Evolutionary conservation across 495 filamentous ascomycete genomes (phyloP).

Genomic region (Lentithecium fluviatile): DNA sequence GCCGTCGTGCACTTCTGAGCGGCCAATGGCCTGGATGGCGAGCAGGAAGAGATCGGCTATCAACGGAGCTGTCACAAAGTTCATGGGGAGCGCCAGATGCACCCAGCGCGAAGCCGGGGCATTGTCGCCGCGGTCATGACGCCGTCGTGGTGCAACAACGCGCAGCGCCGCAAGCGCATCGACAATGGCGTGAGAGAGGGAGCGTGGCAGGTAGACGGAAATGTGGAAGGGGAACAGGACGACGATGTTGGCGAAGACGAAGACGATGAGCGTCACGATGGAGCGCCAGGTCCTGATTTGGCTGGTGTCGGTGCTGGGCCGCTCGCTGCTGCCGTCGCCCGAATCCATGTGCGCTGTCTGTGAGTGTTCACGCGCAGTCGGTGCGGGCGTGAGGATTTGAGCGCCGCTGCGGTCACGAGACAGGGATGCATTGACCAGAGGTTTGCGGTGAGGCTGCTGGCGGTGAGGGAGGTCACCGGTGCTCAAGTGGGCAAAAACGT

Average conservation of each 20-base stretch:
- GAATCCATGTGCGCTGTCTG: too few relatives aligned
- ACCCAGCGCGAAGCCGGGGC: conserved; percentile 41
- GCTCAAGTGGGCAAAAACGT: too few relatives aligned
- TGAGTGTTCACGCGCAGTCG: too few relatives aligned
- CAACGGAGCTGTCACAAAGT: conserved; percentile 64
- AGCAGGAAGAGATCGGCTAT: conserved; percentile 65
- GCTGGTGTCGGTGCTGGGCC: conserved; percentile 24
- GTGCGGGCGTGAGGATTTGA: too few relatives aligned
- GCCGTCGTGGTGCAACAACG: conserved; percentile 50
- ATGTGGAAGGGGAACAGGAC: conserved; percentile 65
- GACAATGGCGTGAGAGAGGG: conserved; percentile 46
- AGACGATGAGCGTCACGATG: conserved; percentile 62
- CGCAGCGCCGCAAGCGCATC: conserved; percentile 48
- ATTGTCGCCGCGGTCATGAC: conserved; percentile 29
- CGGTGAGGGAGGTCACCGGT: too few relatives aligned
- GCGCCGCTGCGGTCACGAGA: too few relatives aligned
- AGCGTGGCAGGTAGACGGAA: conserved; percentile 55
- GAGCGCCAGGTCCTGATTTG: conserved; percentile 60
- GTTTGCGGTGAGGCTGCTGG: too few relatives aligned
- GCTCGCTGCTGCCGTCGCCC: too few relatives aligned
- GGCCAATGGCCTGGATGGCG: conserved; percentile 60
- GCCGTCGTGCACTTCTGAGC: conserved; percentile 60
- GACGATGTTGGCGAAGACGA: conserved; percentile 61
- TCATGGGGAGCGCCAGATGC: conserved; percentile 56
- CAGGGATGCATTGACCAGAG: too few relatives aligned